phyloP scores from a whole-genome alignment of 257 asterid species.

The Penstemon barbatus region DNA sequence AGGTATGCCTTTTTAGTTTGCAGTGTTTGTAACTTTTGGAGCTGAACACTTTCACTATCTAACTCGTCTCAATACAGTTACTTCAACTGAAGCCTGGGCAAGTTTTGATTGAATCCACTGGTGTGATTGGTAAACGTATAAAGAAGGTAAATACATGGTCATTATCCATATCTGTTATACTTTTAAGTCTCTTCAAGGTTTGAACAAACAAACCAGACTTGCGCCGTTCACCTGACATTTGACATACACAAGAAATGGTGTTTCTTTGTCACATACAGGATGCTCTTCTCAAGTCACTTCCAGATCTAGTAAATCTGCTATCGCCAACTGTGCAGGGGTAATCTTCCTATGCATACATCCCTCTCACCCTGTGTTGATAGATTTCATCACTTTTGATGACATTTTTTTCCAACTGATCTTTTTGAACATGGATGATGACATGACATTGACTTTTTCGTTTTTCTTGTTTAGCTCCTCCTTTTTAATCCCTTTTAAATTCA shows the following conservation, averaged over 20 bases:
- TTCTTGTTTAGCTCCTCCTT: background rate
- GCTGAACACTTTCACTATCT: constrained; percentile 12
- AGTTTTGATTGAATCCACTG: constrained; percentile 95
- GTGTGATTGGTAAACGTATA: constrained; percentile 90
- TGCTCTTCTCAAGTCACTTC: constrained; percentile 90
- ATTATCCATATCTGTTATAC: constrained; percentile 6
- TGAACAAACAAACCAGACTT: constrained; percentile 10
- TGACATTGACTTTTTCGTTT: background rate
- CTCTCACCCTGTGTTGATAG: constrained; percentile 20
- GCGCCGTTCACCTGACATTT: constrained; percentile 21
- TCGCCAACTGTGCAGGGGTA: constrained; percentile 78
- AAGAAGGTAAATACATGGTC: constrained; percentile 65
- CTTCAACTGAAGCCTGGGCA: constrained; percentile 71
- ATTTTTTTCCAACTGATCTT: constrained; percentile 1
- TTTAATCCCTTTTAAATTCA: background rate
- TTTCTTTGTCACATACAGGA: constrained; percentile 58
- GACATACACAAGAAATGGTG: constrained; percentile 14
- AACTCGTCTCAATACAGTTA: constrained; percentile 46
- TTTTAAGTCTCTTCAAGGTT: constrained; percentile 12
- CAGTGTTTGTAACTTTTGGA: background rate
- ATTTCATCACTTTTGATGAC: background rate
- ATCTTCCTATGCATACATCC: constrained; percentile 20
- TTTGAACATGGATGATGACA: constrained; percentile 12
- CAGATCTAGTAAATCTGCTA: constrained; percentile 61
- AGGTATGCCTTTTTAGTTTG: constrained; percentile 45